Percentiles rank a stretch among this genome's conserved stretches.
Evolutionary conservation across 2,329 filamentous ascomycete genomes (phyloP).

Genomic region (Stagonosporopsis tanaceti): DNA sequence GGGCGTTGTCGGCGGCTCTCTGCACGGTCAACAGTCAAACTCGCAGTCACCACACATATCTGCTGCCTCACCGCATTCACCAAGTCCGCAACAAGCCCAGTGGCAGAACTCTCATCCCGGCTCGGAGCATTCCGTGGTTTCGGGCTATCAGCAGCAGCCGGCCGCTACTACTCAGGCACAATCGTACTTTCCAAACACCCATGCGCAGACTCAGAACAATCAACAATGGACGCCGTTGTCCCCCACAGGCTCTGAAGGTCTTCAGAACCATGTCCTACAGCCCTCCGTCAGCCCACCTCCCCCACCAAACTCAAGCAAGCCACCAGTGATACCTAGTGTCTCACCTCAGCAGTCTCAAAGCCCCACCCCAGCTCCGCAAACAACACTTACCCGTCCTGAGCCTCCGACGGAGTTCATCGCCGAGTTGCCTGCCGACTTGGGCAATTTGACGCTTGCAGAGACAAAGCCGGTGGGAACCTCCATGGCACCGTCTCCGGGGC

Average conservation of each 20-base stretch:
- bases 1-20: constrained; percentile 33
- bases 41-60: constrained; percentile 23
- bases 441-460: constrained; percentile 33
- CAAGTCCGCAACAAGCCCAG: constrained; percentile 19
- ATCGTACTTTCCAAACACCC: constrained; percentile 20
- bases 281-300: constrained; percentile 31
- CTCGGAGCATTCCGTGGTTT: constrained; percentile 10
- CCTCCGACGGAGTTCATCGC: constrained; percentile 41
- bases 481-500: constrained; percentile 8
- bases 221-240: constrained; percentile 36
- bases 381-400: constrained; percentile 9
- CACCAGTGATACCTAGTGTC: constrained; percentile 19
- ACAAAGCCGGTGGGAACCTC: constrained; percentile 22
- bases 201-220: constrained; percentile 14
- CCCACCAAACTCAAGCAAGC: constrained; percentile 20
- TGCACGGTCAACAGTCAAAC: constrained; percentile 13
- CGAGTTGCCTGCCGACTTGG: constrained; percentile 45
- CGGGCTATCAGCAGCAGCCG: constrained; percentile 1
- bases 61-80: constrained; percentile 20
- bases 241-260: constrained; percentile 24
- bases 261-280: constrained; percentile 18
- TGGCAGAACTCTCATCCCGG: constrained; percentile 8
- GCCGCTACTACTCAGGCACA: constrained; percentile 2
- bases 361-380: constrained; percentile 24
- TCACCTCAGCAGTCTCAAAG: constrained; percentile 22